Evolutionary conservation across 2,329 filamentous ascomycete species (phyloP).

Genomic region (Chrysosporium queenslandicum): DNA sequence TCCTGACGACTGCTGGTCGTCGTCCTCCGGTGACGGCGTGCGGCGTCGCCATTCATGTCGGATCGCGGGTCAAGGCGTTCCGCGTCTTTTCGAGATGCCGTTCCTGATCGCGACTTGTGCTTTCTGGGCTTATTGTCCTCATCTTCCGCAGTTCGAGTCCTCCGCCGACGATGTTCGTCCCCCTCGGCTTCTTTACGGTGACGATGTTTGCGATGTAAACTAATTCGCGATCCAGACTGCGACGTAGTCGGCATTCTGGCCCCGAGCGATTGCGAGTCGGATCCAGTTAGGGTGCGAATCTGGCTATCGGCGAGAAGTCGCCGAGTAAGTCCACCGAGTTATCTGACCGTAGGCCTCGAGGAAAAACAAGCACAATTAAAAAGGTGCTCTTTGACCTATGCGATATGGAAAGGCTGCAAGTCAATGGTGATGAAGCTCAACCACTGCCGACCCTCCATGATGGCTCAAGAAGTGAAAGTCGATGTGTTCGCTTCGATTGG

Average conservation of each 20-base stretch:
- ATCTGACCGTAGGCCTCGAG: background rate
- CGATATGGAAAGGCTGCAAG: background rate
- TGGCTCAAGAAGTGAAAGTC: background rate
- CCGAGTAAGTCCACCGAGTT: background rate
- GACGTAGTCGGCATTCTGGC: background rate
- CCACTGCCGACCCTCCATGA: constrained; percentile 2
- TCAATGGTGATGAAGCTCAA: background rate
- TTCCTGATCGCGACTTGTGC: background rate
- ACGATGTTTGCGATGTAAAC: constrained; percentile 1
- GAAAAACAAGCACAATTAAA: no score
- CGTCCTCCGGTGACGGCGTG: background rate
- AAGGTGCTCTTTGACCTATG: background rate
- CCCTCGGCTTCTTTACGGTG: constrained; percentile 6
- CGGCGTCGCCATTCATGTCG: background rate
- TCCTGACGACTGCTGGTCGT: background rate
- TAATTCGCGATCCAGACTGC: background rate
- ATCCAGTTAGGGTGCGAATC: background rate
- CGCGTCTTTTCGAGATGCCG: background rate
- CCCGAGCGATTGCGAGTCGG: background rate
- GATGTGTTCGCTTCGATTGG: constrained; percentile 5
- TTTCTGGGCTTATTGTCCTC: background rate
- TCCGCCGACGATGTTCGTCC: constrained; percentile 4
- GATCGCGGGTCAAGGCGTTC: background rate
- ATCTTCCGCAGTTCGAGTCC: background rate
- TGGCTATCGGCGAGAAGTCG: background rate